phyloP scores from a whole-genome alignment of 2,329 filamentous ascomycete species.

The Aspergillus cejpii region DNA sequence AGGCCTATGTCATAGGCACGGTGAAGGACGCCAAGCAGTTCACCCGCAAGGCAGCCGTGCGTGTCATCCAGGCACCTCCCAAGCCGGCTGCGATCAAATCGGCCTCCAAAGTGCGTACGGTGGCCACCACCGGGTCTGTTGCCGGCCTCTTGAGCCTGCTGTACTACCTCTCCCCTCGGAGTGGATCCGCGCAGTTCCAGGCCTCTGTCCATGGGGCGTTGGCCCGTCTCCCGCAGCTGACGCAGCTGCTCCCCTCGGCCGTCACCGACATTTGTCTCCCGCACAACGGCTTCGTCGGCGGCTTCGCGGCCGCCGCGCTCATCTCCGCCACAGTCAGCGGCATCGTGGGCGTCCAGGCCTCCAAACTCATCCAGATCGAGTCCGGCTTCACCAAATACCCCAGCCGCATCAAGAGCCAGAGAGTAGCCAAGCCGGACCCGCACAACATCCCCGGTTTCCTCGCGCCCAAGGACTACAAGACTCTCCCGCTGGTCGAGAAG shows the following conservation, averaged over 20 bases:
- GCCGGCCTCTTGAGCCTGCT: background rate
- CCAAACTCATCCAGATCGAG: constrained; percentile 19
- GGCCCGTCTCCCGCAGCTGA: background rate
- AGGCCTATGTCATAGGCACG: constrained; percentile 31
- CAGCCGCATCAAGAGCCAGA: constrained; percentile 37
- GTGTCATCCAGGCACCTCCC: constrained; percentile 13
- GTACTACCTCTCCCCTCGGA: background rate
- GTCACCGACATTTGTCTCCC: background rate
- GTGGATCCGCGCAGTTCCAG: background rate
- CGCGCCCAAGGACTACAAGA: constrained; percentile 44
- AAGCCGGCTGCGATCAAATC: background rate
- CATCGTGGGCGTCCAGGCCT: constrained; percentile 7
- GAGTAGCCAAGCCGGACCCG: constrained; percentile 34
- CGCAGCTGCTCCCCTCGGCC: background rate
- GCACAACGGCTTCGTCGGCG: constrained; percentile 15
- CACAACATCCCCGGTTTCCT: constrained; percentile 45
- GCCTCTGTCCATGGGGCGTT: background rate
- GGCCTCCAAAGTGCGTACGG: background rate
- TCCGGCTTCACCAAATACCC: constrained; percentile 22
- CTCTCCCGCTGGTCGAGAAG: constrained; percentile 40
- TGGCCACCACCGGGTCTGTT: constrained; percentile 1
- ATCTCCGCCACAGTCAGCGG: constrained; percentile 8
- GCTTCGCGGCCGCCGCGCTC: constrained; percentile 17
- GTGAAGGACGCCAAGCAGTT: constrained; percentile 24
- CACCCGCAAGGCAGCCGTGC: constrained; percentile 14